These are phyloP conservation scores for Acanthamoeba triangularis DNA, from an alignment of 208 protist genomes.

Conservation along the genomic window DNA sequence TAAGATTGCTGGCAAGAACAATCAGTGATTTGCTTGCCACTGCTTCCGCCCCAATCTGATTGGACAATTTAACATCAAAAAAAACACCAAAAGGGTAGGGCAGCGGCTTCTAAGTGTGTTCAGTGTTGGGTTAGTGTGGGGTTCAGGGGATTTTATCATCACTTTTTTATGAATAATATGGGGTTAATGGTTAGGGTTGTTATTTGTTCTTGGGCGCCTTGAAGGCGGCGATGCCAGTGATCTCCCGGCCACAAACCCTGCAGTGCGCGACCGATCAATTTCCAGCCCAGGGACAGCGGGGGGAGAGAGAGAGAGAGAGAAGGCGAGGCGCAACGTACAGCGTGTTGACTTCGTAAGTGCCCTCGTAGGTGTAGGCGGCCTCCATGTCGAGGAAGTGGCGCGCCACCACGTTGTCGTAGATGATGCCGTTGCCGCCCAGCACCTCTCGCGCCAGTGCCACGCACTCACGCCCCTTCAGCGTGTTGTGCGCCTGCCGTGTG, in stretches of 20 bases:
- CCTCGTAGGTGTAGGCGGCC: conserved; percentile 79
- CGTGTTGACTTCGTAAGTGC: conserved; percentile 82
- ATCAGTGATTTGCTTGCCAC: too few relatives aligned
- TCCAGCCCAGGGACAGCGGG: not conserved
- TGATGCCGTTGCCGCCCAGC: conserved; percentile 79
- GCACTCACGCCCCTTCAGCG: conserved; percentile 55
- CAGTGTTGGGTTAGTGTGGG: too few relatives aligned
- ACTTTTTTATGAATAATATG: too few relatives aligned
- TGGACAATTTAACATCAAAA: too few relatives aligned
- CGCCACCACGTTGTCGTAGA: conserved; percentile 72
- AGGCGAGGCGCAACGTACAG: conserved; percentile 36
- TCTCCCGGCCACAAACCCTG: conserved; percentile 75
- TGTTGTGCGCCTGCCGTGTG: conserved; percentile 28
- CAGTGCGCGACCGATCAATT: not conserved
- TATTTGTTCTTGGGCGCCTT: conserved; percentile 21
- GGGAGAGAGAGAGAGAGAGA: not conserved
- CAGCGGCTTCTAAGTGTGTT: too few relatives aligned
- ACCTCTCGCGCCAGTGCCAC: conserved; percentile 68
- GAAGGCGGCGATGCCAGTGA: conserved; percentile 77
- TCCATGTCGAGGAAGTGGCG: conserved; percentile 81
- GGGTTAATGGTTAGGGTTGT: too few relatives aligned
- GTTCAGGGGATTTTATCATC: too few relatives aligned
- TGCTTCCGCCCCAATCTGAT: too few relatives aligned
- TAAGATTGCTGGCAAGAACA: too few relatives aligned
- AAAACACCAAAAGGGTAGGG: too few relatives aligned